Percentiles rank a stretch among this genome's conserved stretches.
Conservation (phyloP, 148 eudicot species). For the Chenopodium suecicum region DNA sequence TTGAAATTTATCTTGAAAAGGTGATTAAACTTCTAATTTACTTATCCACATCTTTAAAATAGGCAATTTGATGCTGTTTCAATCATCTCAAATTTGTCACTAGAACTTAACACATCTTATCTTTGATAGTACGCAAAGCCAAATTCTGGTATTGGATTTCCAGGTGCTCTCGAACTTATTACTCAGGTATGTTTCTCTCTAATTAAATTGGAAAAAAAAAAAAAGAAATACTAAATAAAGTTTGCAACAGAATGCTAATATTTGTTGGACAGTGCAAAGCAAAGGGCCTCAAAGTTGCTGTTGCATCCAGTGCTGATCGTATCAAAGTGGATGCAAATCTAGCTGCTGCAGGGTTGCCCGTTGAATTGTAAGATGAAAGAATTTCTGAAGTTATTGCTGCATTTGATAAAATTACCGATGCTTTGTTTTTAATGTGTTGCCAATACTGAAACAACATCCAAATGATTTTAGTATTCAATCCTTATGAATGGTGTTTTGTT, state of each 20-base stretch:
- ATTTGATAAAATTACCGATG: not conserved
- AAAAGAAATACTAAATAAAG: not conserved
- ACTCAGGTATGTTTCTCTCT: conserved; percentile 49
- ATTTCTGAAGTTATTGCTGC: not conserved
- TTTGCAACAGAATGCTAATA: conserved; percentile 14
- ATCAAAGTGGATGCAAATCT: conserved; percentile 95
- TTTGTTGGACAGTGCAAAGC: conserved; percentile 70
- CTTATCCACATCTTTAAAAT: not conserved
- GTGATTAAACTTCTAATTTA: conserved; percentile 39
- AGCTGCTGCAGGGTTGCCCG: conserved; percentile 85
- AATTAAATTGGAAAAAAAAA: not conserved
- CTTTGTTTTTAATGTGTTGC: conserved; percentile 3
- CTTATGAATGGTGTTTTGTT: too few relatives aligned
- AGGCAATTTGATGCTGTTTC: conserved; percentile 4
- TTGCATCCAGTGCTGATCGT: conserved; percentile 98
- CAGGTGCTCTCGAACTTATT: conserved; percentile 88
- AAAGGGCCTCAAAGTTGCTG: conserved; percentile 94
- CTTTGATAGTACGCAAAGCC: conserved; percentile 83
- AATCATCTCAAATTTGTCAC: not conserved
- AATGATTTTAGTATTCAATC: not conserved
- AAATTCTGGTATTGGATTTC: conserved; percentile 91
- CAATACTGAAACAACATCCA: not conserved
- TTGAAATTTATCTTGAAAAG: conserved; percentile 89
- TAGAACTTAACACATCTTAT: not conserved
- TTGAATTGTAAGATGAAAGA: conserved; percentile 58